Evolutionary conservation across 2,329 filamentous ascomycete species (phyloP).

Genomic region (Trichoderma polysporum): DNA sequence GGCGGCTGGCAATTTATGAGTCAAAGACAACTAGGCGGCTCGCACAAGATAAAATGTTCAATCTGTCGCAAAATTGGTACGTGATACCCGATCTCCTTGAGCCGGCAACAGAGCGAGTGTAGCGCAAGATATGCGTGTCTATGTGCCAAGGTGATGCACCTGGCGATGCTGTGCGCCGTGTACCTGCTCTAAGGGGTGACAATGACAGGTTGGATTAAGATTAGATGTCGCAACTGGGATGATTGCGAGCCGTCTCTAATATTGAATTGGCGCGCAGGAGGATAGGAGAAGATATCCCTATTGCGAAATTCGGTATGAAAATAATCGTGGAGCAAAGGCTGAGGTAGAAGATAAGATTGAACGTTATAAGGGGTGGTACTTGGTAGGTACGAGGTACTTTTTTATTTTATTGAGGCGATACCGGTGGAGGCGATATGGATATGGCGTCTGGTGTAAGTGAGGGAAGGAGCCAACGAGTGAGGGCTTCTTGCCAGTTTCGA

Average conservation of each 20-base stretch:
- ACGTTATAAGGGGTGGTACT: not conserved
- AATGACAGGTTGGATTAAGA: not conserved
- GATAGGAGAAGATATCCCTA: not conserved
- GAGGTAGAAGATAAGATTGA: not conserved
- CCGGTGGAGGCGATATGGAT: not conserved
- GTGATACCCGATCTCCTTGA: constrained; percentile 18
- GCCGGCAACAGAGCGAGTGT: constrained; percentile 14
- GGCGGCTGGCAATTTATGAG: constrained; percentile 3
- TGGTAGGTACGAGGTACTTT: not conserved
- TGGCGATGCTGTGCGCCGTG: constrained; percentile 18
- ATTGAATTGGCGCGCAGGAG: not conserved
- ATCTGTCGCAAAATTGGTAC: not conserved
- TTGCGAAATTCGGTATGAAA: not conserved
- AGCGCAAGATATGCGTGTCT: constrained; percentile 19
- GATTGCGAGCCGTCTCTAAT: not conserved
- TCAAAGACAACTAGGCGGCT: constrained; percentile 4
- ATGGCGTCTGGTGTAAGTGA: constrained; percentile 16
- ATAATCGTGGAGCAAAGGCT: not conserved
- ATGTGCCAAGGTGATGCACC: constrained; percentile 10
- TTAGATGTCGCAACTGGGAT: not conserved
- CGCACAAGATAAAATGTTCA: not conserved
- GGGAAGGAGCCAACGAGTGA: constrained; percentile 4
- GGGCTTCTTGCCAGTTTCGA: not conserved
- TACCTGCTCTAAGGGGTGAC: not conserved
- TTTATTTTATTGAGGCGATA: not conserved